These are phyloP conservation scores for Golubevia sp. DNA, from an alignment of 1,284 basidiomycete species.

Conservation along the genomic window DNA sequence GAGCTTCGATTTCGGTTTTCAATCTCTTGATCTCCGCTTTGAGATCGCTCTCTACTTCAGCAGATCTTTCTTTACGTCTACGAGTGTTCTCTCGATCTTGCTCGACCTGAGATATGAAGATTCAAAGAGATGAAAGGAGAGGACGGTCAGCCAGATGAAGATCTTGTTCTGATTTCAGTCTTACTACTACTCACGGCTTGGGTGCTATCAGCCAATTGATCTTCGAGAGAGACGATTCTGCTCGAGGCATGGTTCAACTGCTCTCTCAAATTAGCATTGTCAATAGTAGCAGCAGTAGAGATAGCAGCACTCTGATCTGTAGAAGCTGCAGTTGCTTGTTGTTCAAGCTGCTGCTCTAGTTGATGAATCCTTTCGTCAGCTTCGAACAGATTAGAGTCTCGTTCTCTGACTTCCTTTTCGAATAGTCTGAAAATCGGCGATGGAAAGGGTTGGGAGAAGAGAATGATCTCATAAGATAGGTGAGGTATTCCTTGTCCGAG, in stretches of 20 bases:
- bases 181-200: conserved; percentile 3
- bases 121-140: too few relatives aligned
- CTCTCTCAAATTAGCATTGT: conserved; percentile 36
- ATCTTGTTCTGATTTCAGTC: too few relatives aligned
- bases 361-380: too few relatives aligned
- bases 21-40: too few relatives aligned
- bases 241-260: conserved; percentile 39
- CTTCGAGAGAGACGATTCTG: conserved; percentile 38
- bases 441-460: too few relatives aligned
- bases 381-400: too few relatives aligned
- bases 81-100: conserved; percentile 32
- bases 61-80: conserved; percentile 28
- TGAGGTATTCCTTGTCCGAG: too few relatives aligned
- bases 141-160: too few relatives aligned
- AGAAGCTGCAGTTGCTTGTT: background rate
- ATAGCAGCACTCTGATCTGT: background rate
- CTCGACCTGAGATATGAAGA: conserved; percentile 7
- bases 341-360: conserved; percentile 1
- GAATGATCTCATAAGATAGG: too few relatives aligned
- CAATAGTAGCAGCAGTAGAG: conserved; percentile 23
- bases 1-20: conserved; percentile 20
- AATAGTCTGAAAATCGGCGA: too few relatives aligned
- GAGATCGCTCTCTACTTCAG: conserved; percentile 23
- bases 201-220: conserved; percentile 38
- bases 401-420: too few relatives aligned